These are phyloP conservation scores for Lotmaria passim DNA, from an alignment of 208 protist genomes.

Conservation along the genomic window DNA sequence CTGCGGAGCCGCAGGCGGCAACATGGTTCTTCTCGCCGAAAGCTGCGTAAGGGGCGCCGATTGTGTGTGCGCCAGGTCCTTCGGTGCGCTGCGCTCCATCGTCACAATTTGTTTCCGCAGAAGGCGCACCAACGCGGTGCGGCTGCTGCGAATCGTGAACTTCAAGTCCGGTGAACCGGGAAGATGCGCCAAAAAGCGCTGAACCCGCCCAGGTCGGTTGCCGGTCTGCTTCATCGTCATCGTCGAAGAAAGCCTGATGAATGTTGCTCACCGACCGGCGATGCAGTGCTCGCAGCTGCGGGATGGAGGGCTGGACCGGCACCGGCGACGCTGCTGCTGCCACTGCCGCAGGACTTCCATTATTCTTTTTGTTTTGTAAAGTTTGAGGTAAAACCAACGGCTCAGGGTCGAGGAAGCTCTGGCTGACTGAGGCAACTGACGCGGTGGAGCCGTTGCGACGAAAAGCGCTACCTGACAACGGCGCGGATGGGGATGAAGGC, in stretches of 20 bases:
- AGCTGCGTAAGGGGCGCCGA: not conserved
- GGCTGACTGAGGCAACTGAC: slow-evolving; percentile 26
- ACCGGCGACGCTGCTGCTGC: not conserved
- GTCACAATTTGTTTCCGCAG: too few relatives aligned
- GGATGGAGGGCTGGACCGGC: not conserved
- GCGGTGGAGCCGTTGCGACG: slow-evolving; percentile 14
- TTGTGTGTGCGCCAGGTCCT: too few relatives aligned
- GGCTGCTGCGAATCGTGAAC: too few relatives aligned
- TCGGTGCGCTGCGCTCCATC: too few relatives aligned
- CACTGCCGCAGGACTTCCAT: not conserved
- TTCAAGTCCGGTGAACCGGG: too few relatives aligned
- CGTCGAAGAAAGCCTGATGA: slow-evolving; percentile 22
- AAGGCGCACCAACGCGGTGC: too few relatives aligned
- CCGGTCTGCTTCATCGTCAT: not conserved
- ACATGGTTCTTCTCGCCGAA: not conserved
- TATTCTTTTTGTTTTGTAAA: not conserved
- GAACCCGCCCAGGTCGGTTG: too few relatives aligned
- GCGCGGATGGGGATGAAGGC: not conserved
- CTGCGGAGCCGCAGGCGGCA: too few relatives aligned
- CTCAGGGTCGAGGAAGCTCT: slow-evolving; percentile 30
- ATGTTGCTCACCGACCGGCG: not conserved
- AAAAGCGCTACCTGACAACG: not conserved
- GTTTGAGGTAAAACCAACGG: not conserved
- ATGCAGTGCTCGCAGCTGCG: slow-evolving; percentile 3
- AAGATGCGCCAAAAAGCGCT: too few relatives aligned